phyloP scores from a whole-genome alignment of 768 basidiomycete species.

The Pleurotus cornucopiae region DNA sequence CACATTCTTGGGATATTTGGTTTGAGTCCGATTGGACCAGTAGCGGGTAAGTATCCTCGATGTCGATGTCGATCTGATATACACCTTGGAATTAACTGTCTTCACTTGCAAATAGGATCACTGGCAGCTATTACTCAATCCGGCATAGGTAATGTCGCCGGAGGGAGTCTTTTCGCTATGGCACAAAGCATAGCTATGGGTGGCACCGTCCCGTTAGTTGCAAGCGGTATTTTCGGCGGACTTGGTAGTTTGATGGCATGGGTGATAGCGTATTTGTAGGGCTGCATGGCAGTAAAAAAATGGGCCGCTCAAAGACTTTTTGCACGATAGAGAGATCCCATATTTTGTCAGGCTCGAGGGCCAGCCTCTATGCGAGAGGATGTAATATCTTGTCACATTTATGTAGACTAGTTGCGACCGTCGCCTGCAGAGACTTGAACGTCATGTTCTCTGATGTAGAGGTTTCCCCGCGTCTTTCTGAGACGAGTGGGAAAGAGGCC shows the following conservation, averaged over 20 bases:
- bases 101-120: slow-evolving; percentile 9
- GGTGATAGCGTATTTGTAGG: background rate
- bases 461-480: too few species aligned
- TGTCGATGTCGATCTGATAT: background rate
- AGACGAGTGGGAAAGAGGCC: too few species aligned
- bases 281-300: too few species aligned
- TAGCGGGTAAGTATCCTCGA: slow-evolving; percentile 9
- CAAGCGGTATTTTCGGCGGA: background rate
- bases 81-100: background rate
- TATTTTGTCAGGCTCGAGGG: too few species aligned
- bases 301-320: too few species aligned
- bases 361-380: too few species aligned
- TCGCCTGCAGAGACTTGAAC: too few species aligned
- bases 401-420: too few species aligned
- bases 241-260: background rate
- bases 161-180: slow-evolving; percentile 17
- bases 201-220: slow-evolving; percentile 8
- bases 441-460: too few species aligned
- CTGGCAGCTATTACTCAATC: slow-evolving; percentile 18
- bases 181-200: slow-evolving; percentile 18
- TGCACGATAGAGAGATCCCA: too few species aligned
- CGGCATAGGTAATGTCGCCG: slow-evolving; percentile 17
- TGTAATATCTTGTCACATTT: too few species aligned
- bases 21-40: slow-evolving; percentile 15
- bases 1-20: slow-evolving; percentile 9